Evolutionary conservation across 495 filamentous ascomycete genomes (phyloP).

Genomic region (Usnea hakonensis): DNA sequence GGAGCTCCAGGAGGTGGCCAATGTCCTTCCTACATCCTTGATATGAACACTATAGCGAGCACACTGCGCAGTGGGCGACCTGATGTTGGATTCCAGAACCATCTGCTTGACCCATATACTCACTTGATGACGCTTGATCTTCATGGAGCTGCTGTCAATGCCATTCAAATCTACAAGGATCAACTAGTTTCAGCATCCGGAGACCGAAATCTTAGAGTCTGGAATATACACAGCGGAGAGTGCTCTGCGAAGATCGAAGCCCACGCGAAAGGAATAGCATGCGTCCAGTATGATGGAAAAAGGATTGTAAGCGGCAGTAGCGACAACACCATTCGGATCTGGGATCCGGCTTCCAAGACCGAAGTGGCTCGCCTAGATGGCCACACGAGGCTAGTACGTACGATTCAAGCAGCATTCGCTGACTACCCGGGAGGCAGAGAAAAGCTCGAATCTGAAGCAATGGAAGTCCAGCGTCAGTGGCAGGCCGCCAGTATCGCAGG

Average conservation of each 20-base stretch:
- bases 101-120: slow-evolving; percentile 52
- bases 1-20: slow-evolving; percentile 32
- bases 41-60: slow-evolving; percentile 37
- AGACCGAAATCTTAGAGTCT: slow-evolving; percentile 84
- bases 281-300: slow-evolving; percentile 95
- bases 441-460: slow-evolving; percentile 61
- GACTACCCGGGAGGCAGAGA: slow-evolving; percentile 75
- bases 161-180: slow-evolving; percentile 78
- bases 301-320: slow-evolving; percentile 93
- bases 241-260: slow-evolving; percentile 72
- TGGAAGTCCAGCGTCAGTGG: slow-evolving; percentile 61
- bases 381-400: slow-evolving; percentile 79
- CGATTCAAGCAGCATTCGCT: slow-evolving; percentile 87
- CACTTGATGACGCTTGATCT: slow-evolving; percentile 70
- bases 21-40: slow-evolving; percentile 49
- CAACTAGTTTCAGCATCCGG: slow-evolving; percentile 92
- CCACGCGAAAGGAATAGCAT: slow-evolving; percentile 93
- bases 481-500: slow-evolving; percentile 62
- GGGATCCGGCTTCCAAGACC: slow-evolving; percentile 71
- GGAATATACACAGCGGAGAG: slow-evolving; percentile 75
- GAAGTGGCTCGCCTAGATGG: slow-evolving; percentile 81
- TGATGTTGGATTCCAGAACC: slow-evolving; percentile 16
- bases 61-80: slow-evolving; percentile 27
- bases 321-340: slow-evolving; percentile 91
- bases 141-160: slow-evolving; percentile 89